phyloP scores from a whole-genome alignment of 139 green algal genomes.

The Coelastrella sp. region DNA sequence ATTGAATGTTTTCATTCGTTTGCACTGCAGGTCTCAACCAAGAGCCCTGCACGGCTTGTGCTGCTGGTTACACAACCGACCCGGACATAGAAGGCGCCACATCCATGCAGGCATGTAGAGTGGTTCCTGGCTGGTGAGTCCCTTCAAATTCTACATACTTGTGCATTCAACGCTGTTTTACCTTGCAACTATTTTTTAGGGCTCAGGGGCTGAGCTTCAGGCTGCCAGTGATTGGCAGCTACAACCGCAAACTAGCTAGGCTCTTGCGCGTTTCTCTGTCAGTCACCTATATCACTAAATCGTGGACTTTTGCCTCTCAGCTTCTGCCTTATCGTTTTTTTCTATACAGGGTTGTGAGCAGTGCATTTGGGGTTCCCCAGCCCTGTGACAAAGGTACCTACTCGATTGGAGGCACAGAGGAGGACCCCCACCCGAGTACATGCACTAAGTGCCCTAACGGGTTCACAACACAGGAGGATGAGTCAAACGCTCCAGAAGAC shows the following conservation, averaged over 20 bases:
- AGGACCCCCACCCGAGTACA: not conserved
- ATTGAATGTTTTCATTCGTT: not conserved
- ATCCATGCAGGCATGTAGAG: not conserved
- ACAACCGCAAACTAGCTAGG: too few species aligned
- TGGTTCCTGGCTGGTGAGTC: not conserved
- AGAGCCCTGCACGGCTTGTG: not conserved
- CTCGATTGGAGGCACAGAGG: not conserved
- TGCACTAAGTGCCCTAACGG: not conserved
- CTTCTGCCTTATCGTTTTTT: not conserved
- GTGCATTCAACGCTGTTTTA: not conserved
- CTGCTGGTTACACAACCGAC: not conserved
- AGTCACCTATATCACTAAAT: too few species aligned
- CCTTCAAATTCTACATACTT: not conserved
- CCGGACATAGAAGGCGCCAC: not conserved
- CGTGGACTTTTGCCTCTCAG: too few species aligned
- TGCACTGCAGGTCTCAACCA: not conserved
- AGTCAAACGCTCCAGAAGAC: not conserved
- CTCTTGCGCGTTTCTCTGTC: too few species aligned
- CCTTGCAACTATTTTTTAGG: too few species aligned
- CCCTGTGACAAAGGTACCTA: conserved; percentile 1
- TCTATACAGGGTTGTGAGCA: not conserved
- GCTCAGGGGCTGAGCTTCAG: too few species aligned
- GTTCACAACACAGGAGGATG: not conserved
- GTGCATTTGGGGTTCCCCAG: not conserved
- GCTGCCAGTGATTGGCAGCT: too few species aligned